Base-by-base conservation (phyloP, 2,329 filamentous ascomycete genomes). In the Hortaea sp. region DNA sequence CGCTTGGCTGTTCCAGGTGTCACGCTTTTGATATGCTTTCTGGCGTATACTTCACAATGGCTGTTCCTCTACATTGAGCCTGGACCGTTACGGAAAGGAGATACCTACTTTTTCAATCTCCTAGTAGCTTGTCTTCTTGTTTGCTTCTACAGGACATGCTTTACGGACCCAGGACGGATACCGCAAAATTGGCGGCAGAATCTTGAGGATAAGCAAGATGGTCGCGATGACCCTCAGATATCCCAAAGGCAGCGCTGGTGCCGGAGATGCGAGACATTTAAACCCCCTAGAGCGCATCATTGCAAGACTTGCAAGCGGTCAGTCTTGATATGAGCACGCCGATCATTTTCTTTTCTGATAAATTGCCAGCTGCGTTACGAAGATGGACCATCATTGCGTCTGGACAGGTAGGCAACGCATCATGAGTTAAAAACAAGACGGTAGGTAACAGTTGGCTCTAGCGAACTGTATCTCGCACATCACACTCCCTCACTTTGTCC, bases 401-500 rank as follows among this genome's bases (percentile, higher is more conserved):
- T 92, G 86, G 86, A 90, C 85, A 3, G 71, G 62, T 63, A 60
- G 49, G 58, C 38, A 37, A 41, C 38, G 13, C 9, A 39, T 39
- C 37, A 12, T 7, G 20, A 29, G 7, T 35, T 2, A 20, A 2
- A 20, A 20, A 20, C 7, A 27, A 39, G 12, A 31, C 28, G 57
- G 57, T 62, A 62, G 52, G 60, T 63, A 60, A 63, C 57, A 45
- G 29, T 43, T 39, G 49, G 32, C 52, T 48, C 46, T 42, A 65
- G 61, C 60, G 50, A 90, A 89, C 66, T 94, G 87, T 69, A 84
- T 92, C 44, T 88, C 84, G 9, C 77, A 88, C 64, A 82, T 81
- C 49, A 89, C 84, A 1, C 85, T 88, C 57, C 86, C 87, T 6
- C 82, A 90, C 67, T 92, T 92, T 65, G 53, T 88, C 41, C 84